Percentiles rank a stretch among this genome's conserved stretches.
Conservation (phyloP, 768 basidiomycete genomes). For the Termitomyces sp. region DNA sequence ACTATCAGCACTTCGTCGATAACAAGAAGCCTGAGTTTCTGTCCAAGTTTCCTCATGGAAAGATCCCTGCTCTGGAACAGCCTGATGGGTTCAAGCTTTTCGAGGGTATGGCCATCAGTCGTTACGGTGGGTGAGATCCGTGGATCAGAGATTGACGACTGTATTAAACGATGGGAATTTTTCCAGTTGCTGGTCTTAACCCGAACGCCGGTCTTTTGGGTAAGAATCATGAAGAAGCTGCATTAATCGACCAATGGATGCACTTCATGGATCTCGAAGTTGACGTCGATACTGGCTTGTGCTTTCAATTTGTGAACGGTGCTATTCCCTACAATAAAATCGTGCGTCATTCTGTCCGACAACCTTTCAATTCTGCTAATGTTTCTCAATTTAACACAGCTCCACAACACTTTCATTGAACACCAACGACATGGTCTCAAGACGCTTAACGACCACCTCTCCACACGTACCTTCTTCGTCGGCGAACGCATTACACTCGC, state of each 20-base stretch:
- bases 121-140: conserved; percentile 67
- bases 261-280: conserved; percentile 60
- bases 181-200: conserved; percentile 77
- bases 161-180: conserved; percentile 70
- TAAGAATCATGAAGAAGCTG: conserved; percentile 47
- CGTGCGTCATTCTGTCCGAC: conserved; percentile 27
- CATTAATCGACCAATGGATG: conserved; percentile 69
- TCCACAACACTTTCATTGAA: conserved; percentile 53
- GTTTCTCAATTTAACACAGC: conserved; percentile 38
- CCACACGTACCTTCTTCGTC: conserved; percentile 82
- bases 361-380: neutral
- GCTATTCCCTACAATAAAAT: conserved; percentile 66
- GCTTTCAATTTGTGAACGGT: conserved; percentile 34
- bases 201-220: conserved; percentile 71
- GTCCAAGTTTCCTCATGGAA: conserved; percentile 73
- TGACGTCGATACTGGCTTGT: conserved; percentile 20
- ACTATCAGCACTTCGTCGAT: conserved; percentile 57
- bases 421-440: conserved; percentile 55
- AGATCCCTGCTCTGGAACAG: conserved; percentile 81
- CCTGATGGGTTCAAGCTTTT: conserved; percentile 75
- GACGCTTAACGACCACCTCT: conserved; percentile 71
- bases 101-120: conserved; percentile 78
- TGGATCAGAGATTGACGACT: conserved; percentile 51
- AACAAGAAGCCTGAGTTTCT: conserved; percentile 71
- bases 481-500: conserved; percentile 93